A percentile compares a stretch with the other conserved stretches of the same genome.
phyloP scores from a whole-genome alignment of 331 rosid genomes.

The Spiraea crenata region DNA sequence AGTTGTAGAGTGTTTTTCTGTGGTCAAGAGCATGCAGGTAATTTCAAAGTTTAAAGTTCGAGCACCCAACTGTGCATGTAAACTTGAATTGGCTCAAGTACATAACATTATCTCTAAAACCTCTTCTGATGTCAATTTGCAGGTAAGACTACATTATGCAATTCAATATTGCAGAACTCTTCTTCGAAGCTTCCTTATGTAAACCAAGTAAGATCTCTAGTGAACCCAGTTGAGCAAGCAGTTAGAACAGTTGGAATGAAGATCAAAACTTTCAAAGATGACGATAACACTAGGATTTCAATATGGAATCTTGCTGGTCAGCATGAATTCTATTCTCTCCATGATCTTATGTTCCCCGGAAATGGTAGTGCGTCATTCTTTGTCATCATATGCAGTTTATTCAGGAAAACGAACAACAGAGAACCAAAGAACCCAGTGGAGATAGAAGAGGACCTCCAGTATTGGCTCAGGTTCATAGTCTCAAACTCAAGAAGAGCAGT shows the following conservation, averaged over 20 bases:
- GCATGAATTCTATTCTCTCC: slow-evolving; percentile 84
- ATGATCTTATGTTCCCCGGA: slow-evolving; percentile 96
- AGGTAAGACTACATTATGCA: slow-evolving; percentile 84
- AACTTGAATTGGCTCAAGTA: slow-evolving; percentile 4
- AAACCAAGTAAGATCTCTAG: slow-evolving; percentile 79
- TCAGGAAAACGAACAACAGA: slow-evolving; percentile 69
- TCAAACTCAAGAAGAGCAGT: slow-evolving; percentile 81
- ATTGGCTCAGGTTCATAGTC: slow-evolving; percentile 94
- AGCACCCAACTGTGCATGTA: slow-evolving; percentile 7
- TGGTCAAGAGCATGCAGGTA: slow-evolving; percentile 95
- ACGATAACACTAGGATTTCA: slow-evolving; percentile 61
- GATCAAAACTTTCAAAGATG: slow-evolving; percentile 78
- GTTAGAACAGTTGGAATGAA: slow-evolving; percentile 74
- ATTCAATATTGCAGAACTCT: slow-evolving; percentile 72
- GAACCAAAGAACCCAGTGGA: slow-evolving; percentile 64
- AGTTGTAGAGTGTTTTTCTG: slow-evolving; percentile 91
- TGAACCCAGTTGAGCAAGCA: slow-evolving; percentile 83
- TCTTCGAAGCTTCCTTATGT: slow-evolving; percentile 60
- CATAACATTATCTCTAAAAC: background rate
- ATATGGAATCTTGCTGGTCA: slow-evolving; percentile 95
- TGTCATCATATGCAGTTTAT: slow-evolving; percentile 66
- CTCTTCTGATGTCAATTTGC: slow-evolving; percentile 31
- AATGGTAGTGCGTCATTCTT: slow-evolving; percentile 88
- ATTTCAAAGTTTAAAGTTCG: background rate
- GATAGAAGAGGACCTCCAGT: slow-evolving; percentile 91